These are phyloP conservation scores for Mortierella sp. DNA, from an alignment of 371 early-diverging fungal genomes.

Conservation along the genomic window DNA sequence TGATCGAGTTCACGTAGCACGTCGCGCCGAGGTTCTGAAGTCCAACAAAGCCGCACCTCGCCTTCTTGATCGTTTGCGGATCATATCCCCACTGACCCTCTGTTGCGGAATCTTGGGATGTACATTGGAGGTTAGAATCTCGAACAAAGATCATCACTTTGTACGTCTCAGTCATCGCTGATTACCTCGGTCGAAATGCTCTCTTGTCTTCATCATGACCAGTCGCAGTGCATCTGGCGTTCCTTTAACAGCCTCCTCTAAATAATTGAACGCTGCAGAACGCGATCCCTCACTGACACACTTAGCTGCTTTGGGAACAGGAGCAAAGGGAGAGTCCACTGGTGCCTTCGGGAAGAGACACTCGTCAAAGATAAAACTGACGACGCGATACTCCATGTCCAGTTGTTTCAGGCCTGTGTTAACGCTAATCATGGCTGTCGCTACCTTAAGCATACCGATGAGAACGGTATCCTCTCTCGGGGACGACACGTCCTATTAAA, in stretches of 20 bases:
- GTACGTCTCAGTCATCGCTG: too few relatives aligned
- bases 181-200: slow-evolving; percentile 52
- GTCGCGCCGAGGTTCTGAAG: slow-evolving; percentile 70
- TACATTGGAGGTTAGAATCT: too few relatives aligned
- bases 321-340: neutral
- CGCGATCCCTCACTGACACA: slow-evolving; percentile 50
- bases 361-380: slow-evolving; percentile 47
- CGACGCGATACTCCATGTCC: slow-evolving; percentile 14
- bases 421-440: slow-evolving; percentile 48
- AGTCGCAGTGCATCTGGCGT: slow-evolving; percentile 38
- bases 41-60: slow-evolving; percentile 61
- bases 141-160: too few relatives aligned
- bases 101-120: slow-evolving; percentile 34
- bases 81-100: slow-evolving; percentile 60
- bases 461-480: slow-evolving; percentile 54
- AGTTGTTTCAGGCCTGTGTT: slow-evolving; percentile 21
- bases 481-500: slow-evolving; percentile 31
- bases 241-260: slow-evolving; percentile 46
- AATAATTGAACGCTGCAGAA: slow-evolving; percentile 54
- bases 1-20: slow-evolving; percentile 70
- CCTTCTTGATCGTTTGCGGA: slow-evolving; percentile 55
- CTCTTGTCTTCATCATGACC: slow-evolving; percentile 40
- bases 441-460: slow-evolving; percentile 55
- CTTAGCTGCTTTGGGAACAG: slow-evolving; percentile 13
- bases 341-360: slow-evolving; percentile 34